Evolutionary conservation across 495 filamentous ascomycete genomes (phyloP).

Genomic region (Corynascus novoguineensis): DNA sequence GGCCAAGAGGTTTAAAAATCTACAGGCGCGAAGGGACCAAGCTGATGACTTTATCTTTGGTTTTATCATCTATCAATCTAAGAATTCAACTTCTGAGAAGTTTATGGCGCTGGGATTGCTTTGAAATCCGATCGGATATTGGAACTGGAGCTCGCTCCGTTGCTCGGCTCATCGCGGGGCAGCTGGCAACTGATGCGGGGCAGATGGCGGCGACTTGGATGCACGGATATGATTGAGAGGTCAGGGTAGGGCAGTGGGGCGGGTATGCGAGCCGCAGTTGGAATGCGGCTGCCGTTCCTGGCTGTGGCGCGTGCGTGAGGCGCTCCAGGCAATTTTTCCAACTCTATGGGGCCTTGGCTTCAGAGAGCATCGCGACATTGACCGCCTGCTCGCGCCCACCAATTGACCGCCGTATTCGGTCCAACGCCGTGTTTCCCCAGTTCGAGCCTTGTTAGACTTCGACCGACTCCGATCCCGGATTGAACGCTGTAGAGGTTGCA

Average conservation of each 20-base stretch:
- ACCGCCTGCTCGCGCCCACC: conserved; percentile 7
- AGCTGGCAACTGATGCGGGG: conserved; percentile 7
- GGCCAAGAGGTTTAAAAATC: not conserved
- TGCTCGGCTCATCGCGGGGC: conserved; percentile 10
- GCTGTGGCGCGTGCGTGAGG: conserved; percentile 13
- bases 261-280: no score
- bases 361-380: conserved; percentile 15
- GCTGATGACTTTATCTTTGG: no score
- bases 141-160: conserved; percentile 1
- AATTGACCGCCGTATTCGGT: not conserved
- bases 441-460: not conserved
- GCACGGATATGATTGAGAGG: no score
- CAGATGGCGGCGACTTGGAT: conserved; percentile 6
- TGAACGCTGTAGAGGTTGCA: not conserved
- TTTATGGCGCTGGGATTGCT: conserved; percentile 24
- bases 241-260: no score
- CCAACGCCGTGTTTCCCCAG: not conserved
- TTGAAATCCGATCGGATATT: conserved; percentile 34
- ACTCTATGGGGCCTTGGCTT: conserved; percentile 8
- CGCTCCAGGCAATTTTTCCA: conserved; percentile 16
- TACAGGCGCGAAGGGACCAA: not conserved
- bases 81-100: not conserved
- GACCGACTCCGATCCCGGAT: not conserved
- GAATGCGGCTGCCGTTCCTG: no score
- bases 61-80: not conserved